These are phyloP conservation scores for Hanseniaspora hatyaiensis DNA, from an alignment of 805 yeast genomes.

Conservation along the genomic window DNA sequence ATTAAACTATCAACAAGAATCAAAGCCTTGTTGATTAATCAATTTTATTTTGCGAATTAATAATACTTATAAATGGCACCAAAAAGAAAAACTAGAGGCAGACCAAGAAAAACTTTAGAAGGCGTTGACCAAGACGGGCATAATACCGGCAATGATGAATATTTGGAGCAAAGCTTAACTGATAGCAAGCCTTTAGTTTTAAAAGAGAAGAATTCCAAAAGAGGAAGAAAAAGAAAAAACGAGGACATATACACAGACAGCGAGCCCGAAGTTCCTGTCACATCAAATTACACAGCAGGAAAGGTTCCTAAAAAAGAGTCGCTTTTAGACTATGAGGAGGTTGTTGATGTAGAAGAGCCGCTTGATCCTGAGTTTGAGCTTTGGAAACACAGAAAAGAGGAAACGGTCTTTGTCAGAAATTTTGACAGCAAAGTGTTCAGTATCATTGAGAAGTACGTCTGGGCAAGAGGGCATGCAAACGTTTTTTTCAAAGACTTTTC, in stretches of 20 bases:
- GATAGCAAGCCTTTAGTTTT: background rate
- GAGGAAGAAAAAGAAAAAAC: slow-evolving; percentile 9
- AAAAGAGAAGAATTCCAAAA: too few species aligned
- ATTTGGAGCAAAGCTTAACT: too few species aligned
- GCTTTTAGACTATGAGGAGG: slow-evolving; percentile 18
- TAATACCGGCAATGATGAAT: too few species aligned
- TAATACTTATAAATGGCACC: slow-evolving; percentile 12
- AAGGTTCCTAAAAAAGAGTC: slow-evolving; percentile 25
- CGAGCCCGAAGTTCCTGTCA: background rate
- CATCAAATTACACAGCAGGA: slow-evolving; percentile 25
- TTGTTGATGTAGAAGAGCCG: slow-evolving; percentile 25
- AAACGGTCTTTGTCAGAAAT: slow-evolving; percentile 28
- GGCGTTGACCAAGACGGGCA: too few species aligned
- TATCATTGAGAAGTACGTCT: slow-evolving; percentile 24
- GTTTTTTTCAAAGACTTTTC: slow-evolving; percentile 41
- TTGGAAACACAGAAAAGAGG: slow-evolving; percentile 19
- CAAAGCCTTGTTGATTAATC: too few species aligned
- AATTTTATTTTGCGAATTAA: too few species aligned
- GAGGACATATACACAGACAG: background rate
- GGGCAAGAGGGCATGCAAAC: slow-evolving; percentile 21
- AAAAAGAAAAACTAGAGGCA: slow-evolving; percentile 13
- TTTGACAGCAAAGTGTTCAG: slow-evolving; percentile 26
- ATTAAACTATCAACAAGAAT: too few species aligned
- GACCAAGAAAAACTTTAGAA: slow-evolving; percentile 4
- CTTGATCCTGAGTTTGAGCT: slow-evolving; percentile 28